Evolutionary conservation across 1,139 yeast species (phyloP).

Genomic region (Hansenula lynferdii): DNA sequence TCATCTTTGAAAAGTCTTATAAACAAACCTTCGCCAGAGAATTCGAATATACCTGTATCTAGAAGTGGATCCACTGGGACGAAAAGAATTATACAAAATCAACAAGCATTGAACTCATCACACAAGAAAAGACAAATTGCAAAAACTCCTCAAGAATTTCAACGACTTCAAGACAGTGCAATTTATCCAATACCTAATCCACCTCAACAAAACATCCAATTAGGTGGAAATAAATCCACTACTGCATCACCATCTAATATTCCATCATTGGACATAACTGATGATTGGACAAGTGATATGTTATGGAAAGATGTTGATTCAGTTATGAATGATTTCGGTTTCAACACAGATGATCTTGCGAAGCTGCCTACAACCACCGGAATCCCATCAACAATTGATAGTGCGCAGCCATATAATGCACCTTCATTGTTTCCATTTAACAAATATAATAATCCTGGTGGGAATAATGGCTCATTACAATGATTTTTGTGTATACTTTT

Average conservation of each 20-base stretch:
- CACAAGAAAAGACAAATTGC: background rate
- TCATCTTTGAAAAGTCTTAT: conserved; percentile 19
- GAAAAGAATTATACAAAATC: background rate
- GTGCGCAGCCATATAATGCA: background rate
- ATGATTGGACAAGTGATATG: conserved; percentile 59
- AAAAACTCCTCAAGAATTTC: conserved; percentile 10
- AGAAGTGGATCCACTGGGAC: background rate
- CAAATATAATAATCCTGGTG: background rate
- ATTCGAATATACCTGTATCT: background rate
- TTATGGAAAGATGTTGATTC: conserved; percentile 89
- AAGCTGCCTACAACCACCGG: conserved; percentile 1
- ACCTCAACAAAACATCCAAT: conserved; percentile 7
- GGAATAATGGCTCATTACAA: background rate
- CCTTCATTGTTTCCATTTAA: conserved; percentile 1
- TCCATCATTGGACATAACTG: conserved; percentile 27
- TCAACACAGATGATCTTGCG: conserved; percentile 46
- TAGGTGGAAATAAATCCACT: conserved; percentile 7
- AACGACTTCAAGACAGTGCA: no score
- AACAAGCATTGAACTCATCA: background rate
- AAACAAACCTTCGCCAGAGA: conserved; percentile 20
- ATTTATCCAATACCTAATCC: no score
- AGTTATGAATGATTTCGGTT: conserved; percentile 93
- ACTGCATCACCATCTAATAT: conserved; percentile 19
- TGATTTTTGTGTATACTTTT: no score
- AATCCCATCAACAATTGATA: background rate